Percentiles rank a stretch among this genome's conserved stretches.
Conservation (phyloP, 352 stramenopile species). For the Pythium guiyangense region DNA sequence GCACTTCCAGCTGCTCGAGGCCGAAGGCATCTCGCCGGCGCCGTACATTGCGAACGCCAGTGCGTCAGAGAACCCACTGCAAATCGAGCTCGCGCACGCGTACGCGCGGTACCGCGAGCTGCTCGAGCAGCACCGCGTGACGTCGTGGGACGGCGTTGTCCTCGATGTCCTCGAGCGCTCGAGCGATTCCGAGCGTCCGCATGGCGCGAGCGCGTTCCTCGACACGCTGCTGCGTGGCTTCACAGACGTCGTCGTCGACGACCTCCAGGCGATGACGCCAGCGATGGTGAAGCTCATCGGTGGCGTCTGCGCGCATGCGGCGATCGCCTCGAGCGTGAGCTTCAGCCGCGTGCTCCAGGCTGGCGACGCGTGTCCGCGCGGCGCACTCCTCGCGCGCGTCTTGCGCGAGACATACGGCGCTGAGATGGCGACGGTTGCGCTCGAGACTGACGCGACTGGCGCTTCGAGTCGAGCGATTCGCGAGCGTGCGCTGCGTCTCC, state of each 20-base stretch:
- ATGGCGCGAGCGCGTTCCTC: constrained; percentile 22
- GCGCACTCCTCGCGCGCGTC: constrained; percentile 30
- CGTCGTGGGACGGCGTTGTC: constrained; percentile 65
- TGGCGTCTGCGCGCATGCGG: constrained; percentile 28
- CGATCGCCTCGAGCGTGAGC: constrained; percentile 46
- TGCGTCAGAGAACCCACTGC: constrained; percentile 7
- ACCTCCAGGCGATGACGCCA: constrained; percentile 61
- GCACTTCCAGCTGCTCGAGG: constrained; percentile 68
- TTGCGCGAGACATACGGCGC: constrained; percentile 8
- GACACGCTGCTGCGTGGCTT: constrained; percentile 31
- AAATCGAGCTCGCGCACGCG: constrained; percentile 37
- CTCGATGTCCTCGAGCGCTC: constrained; percentile 37
- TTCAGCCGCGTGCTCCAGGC: constrained; percentile 43
- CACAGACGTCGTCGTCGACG: constrained; percentile 68
- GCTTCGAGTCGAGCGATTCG: constrained; percentile 6
- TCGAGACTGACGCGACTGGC: not conserved
- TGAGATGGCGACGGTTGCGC: not conserved
- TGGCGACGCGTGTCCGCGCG: constrained; percentile 24
- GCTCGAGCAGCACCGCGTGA: constrained; percentile 41
- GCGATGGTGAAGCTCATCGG: constrained; percentile 53
- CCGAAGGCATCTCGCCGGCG: constrained; percentile 38
- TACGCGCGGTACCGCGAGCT: constrained; percentile 55
- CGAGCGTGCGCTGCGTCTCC: constrained; percentile 2
- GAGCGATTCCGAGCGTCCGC: constrained; percentile 9
- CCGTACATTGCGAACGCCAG: constrained; percentile 30